These are phyloP conservation scores for Mycena chlorophos DNA, from an alignment of 768 basidiomycete genomes.

Conservation along the genomic window DNA sequence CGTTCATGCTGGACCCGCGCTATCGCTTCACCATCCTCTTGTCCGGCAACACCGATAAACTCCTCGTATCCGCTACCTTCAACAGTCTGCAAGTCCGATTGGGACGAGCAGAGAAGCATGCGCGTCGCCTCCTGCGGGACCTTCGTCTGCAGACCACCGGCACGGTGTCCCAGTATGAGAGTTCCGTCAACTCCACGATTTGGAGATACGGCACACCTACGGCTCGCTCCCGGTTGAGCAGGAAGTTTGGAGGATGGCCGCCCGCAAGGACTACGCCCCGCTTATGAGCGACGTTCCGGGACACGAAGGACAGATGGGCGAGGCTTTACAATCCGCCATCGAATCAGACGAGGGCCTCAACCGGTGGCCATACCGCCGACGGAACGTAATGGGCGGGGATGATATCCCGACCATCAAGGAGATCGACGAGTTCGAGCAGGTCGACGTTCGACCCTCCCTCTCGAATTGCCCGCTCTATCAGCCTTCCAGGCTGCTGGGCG, in stretches of 20 bases:
- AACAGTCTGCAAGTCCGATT: no score
- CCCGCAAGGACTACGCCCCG: not conserved
- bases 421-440: no score
- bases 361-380: not conserved
- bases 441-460: not conserved
- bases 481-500: not conserved
- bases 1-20: no score
- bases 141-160: no score
- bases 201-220: not conserved
- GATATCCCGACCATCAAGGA: no score
- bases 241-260: not conserved
- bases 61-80: no score
- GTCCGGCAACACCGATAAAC: no score
- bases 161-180: no score
- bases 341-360: not conserved
- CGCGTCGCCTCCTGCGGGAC: no score
- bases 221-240: not conserved
- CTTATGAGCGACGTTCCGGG: not conserved
- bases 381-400: no score
- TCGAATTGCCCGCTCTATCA: not conserved
- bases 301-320: not conserved
- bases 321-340: not conserved
- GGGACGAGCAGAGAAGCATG: no score
- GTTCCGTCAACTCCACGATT: slow-evolving; percentile 5
- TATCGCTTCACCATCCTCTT: no score